phyloP scores from a whole-genome alignment of 2,329 filamentous ascomycete species.

The Calonectria pauciramosa region DNA sequence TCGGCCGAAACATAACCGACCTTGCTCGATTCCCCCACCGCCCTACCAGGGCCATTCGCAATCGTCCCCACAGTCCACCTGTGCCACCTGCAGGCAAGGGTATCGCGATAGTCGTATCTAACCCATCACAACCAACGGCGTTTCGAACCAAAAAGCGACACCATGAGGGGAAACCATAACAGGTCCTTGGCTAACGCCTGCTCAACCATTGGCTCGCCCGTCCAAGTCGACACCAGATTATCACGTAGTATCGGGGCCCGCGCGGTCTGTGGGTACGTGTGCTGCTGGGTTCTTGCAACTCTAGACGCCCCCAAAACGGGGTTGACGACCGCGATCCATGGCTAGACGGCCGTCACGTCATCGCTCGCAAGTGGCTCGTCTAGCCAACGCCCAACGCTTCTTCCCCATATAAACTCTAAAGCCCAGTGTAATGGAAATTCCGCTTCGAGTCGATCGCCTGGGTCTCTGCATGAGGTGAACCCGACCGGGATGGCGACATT shows the following conservation, averaged over 20 bases:
- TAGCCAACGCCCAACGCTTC: neutral
- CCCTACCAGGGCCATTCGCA: neutral
- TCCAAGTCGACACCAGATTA: neutral
- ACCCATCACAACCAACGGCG: neutral
- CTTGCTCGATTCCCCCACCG: neutral
- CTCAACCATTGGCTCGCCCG: neutral
- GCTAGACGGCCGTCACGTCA: neutral
- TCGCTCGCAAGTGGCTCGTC: neutral
- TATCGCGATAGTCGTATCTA: neutral
- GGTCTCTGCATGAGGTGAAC: neutral
- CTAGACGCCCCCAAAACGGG: neutral
- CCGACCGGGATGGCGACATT: constrained; percentile 11
- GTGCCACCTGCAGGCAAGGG: constrained; percentile 6
- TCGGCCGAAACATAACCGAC: constrained; percentile 2
- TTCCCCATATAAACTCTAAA: constrained; percentile 4
- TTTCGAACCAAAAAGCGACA: neutral
- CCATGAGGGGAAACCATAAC: neutral
- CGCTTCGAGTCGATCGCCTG: constrained; percentile 5
- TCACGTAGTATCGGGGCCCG: constrained; percentile 10
- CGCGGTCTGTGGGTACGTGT: neutral
- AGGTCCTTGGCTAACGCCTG: neutral
- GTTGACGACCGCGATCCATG: neutral
- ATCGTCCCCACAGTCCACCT: neutral
- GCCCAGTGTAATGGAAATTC: neutral
- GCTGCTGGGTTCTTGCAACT: neutral